These are phyloP conservation scores for Mycena polygramma DNA, from an alignment of 768 basidiomycete genomes.

Conservation along the genomic window DNA sequence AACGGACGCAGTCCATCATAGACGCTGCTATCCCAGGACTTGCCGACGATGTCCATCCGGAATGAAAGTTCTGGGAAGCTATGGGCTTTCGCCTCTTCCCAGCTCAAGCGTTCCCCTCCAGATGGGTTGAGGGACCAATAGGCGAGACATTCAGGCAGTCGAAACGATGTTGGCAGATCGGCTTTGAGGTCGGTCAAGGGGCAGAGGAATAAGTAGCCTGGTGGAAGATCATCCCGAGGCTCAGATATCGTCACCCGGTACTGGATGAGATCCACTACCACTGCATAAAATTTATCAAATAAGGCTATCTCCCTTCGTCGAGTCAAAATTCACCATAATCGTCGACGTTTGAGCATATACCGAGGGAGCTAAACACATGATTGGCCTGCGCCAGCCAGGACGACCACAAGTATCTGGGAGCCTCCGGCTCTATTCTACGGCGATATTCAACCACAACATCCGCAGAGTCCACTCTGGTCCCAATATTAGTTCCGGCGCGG, in stretches of 20 bases:
- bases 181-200: background rate
- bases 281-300: background rate
- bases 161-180: background rate
- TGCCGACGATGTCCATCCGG: background rate
- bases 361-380: background rate
- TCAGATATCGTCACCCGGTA: background rate
- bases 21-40: conserved; percentile 2
- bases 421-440: background rate
- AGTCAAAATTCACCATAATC: conserved; percentile 11
- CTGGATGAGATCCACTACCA: background rate
- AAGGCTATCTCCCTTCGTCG: too few species aligned
- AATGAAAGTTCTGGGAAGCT: background rate
- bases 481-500: too few species aligned
- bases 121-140: conserved; percentile 22
- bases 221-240: background rate
- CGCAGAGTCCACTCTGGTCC: background rate
- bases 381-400: conserved; percentile 12
- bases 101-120: background rate
- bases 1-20: conserved; percentile 6
- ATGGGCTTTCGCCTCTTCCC: background rate
- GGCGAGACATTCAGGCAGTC: background rate
- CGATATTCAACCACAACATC: background rate
- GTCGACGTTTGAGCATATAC: background rate
- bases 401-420: background rate
- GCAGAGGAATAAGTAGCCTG: conserved; percentile 2